These are phyloP conservation scores for Dactylis glomerata DNA, from an alignment of 176 grass and related monocot species.

Conservation along the genomic window DNA sequence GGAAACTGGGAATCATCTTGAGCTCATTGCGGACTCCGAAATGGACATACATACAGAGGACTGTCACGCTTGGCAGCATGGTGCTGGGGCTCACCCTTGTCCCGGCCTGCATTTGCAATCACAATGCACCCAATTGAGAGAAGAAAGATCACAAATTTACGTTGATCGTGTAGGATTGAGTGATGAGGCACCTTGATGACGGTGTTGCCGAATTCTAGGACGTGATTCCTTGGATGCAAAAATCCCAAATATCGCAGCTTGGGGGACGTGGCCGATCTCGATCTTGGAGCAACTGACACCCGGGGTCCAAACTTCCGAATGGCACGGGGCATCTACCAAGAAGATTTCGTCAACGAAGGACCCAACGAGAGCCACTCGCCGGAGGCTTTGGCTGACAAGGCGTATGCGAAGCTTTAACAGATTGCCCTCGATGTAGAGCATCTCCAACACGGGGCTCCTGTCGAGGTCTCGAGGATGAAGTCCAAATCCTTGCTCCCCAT, in stretches of 20 bases:
- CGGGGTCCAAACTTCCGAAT: background rate
- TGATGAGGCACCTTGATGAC: background rate
- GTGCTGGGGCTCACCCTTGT: background rate
- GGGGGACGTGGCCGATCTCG: background rate
- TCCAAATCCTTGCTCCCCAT: background rate
- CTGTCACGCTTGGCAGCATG: background rate
- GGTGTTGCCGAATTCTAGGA: background rate
- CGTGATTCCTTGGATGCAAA: background rate
- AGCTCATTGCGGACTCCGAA: background rate
- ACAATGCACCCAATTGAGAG: no score
- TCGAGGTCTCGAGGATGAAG: background rate
- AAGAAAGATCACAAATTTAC: background rate
- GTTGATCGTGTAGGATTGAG: background rate
- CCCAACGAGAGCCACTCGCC: background rate
- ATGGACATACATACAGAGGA: background rate
- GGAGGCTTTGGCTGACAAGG: background rate
- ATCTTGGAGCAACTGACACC: background rate
- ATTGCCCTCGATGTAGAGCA: background rate
- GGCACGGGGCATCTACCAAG: background rate
- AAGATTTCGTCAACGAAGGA: background rate
- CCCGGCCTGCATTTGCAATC: no score
- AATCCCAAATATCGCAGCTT: background rate
- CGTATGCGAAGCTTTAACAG: background rate
- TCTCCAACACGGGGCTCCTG: constrained; percentile 9
- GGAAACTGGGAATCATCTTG: background rate